Percentiles rank a stretch among this genome's conserved stretches.
phyloP scores from a whole-genome alignment of 345 rosid genomes.

The Punica granatum region DNA sequence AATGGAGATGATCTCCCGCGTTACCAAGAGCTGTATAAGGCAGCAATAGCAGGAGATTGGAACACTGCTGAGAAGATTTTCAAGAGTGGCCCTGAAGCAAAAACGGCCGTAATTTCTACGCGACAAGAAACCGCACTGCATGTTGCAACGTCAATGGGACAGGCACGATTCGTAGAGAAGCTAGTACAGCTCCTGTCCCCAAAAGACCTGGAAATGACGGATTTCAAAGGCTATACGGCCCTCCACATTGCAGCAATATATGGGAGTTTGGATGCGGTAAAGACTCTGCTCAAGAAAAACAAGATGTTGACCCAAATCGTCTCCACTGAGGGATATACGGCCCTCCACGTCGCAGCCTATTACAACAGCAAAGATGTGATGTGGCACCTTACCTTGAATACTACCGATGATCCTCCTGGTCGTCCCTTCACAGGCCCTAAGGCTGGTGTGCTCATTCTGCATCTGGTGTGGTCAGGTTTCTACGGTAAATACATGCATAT shows the following conservation, averaged over 20 bases:
- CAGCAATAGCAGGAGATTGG: not conserved
- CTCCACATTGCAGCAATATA: constrained; percentile 14
- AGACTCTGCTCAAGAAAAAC: constrained; percentile 1
- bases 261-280: constrained; percentile 5
- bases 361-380: not conserved
- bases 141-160: not conserved
- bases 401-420: not conserved
- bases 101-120: not conserved
- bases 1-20: too few species aligned
- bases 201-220: not conserved
- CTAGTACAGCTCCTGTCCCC: constrained; percentile 1
- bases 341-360: not conserved
- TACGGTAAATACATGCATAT: not conserved
- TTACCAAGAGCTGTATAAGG: not conserved
- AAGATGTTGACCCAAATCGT: not conserved
- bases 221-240: not conserved
- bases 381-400: constrained; percentile 2
- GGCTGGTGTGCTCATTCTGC: not conserved
- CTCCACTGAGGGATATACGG: not conserved
- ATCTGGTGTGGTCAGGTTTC: not conserved
- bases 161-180: not conserved
- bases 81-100: not conserved
- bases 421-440: constrained; percentile 2
- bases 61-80: not conserved
- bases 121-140: constrained; percentile 5